These are phyloP conservation scores for Simmondsia chinensis DNA, from an alignment of 148 eudicot genomes.

Conservation along the genomic window DNA sequence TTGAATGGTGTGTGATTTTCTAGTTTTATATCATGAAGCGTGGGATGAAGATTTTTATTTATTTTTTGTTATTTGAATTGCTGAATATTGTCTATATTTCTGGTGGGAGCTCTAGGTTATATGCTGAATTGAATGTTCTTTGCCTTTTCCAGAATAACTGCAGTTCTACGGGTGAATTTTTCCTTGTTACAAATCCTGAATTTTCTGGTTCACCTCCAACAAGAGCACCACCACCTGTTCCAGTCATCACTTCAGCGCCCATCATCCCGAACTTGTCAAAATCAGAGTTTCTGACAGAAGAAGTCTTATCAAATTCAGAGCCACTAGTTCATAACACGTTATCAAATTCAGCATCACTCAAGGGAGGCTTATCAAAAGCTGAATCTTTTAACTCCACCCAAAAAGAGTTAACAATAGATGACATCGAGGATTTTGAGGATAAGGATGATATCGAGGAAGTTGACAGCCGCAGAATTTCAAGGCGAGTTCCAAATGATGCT, in stretches of 20 bases:
- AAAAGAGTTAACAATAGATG: slow-evolving; percentile 85
- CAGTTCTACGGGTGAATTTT: slow-evolving; percentile 70
- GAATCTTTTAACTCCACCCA: slow-evolving; percentile 61
- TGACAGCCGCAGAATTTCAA: slow-evolving; percentile 69
- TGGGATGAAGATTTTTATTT: background rate
- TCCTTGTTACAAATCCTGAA: slow-evolving; percentile 72
- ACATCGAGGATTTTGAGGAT: slow-evolving; percentile 95
- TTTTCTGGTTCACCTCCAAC: slow-evolving; percentile 92
- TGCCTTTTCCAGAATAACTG: slow-evolving; percentile 50
- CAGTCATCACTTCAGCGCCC: slow-evolving; percentile 38
- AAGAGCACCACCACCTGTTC: slow-evolving; percentile 66
- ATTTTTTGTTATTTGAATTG: no score
- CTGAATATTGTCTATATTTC: background rate
- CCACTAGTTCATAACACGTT: slow-evolving; percentile 15
- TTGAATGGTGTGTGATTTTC: no score
- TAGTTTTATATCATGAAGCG: no score
- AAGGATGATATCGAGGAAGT: slow-evolving; percentile 69
- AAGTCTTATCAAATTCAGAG: slow-evolving; percentile 30
- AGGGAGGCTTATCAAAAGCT: slow-evolving; percentile 45
- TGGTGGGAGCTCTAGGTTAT: background rate
- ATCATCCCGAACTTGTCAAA: slow-evolving; percentile 48
- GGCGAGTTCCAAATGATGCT: slow-evolving; percentile 87
- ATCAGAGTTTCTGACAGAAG: slow-evolving; percentile 40
- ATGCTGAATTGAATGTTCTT: slow-evolving; percentile 9
- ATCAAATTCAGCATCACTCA: slow-evolving; percentile 27